A percentile compares a stretch with the other conserved stretches of the same genome.
These are phyloP conservation scores for Mycogone perniciosa DNA, from an alignment of 2,329 filamentous ascomycete species.

Conservation along the genomic window DNA sequence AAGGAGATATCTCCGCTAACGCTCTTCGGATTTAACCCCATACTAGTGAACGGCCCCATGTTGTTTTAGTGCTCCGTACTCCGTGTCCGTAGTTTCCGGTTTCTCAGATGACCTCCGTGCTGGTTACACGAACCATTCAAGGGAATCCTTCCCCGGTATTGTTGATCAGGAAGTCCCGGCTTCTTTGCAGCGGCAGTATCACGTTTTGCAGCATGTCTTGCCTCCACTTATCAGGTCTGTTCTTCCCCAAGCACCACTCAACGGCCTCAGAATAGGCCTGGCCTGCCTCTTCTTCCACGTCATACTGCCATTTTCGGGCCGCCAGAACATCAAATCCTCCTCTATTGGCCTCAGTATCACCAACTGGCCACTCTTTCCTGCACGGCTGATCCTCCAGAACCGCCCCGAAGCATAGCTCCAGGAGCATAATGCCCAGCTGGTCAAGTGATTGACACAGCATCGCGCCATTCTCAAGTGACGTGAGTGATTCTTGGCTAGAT, in stretches of 20 bases:
- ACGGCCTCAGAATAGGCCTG: conserved; percentile 8
- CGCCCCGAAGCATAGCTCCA: conserved; percentile 1
- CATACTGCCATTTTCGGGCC: conserved; percentile 6
- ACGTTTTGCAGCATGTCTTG: conserved; percentile 7
- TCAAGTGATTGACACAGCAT: neutral
- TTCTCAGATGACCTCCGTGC: too few relatives aligned
- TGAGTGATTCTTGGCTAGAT: too few relatives aligned
- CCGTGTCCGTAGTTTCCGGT: too few relatives aligned
- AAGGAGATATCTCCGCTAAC: too few relatives aligned
- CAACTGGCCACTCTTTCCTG: neutral
- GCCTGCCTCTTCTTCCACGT: conserved; percentile 6
- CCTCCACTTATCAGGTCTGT: conserved; percentile 7
- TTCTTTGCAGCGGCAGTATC: neutral
- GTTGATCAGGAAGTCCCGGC: neutral
- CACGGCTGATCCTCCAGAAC: neutral
- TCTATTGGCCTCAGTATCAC: neutral
- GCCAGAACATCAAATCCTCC: conserved; percentile 2
- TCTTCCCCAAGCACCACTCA: conserved; percentile 8
- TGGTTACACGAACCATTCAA: too few relatives aligned
- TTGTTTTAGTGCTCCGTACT: too few relatives aligned
- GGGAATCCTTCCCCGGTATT: too few relatives aligned
- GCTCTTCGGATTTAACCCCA: too few relatives aligned
- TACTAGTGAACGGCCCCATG: too few relatives aligned
- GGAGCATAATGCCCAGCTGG: neutral
- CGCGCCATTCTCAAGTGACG: neutral